Conservation (phyloP, 192 early-diverging fungal species). For the Entomortierella lignicola region DNA sequence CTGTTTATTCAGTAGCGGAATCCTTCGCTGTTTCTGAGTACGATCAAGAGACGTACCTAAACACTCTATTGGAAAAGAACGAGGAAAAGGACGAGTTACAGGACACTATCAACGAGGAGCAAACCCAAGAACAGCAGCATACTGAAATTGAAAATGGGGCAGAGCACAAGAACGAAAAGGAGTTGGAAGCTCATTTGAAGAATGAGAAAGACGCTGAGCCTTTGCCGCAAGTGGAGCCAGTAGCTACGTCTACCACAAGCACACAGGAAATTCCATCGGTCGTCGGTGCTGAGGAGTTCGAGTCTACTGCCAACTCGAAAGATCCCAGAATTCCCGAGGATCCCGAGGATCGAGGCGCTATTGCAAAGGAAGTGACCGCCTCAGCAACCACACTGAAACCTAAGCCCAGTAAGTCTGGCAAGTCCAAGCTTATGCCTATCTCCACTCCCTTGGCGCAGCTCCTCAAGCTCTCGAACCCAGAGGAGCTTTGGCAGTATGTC, state of each 20-base stretch:
- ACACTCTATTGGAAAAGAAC: constrained; percentile 7
- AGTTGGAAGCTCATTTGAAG: constrained; percentile 7
- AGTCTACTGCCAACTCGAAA: not conserved
- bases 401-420: constrained; percentile 25
- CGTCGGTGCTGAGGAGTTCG: not conserved
- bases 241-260: not conserved
- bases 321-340: not conserved
- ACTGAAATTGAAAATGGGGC: not conserved
- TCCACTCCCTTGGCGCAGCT: constrained; percentile 37
- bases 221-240: not conserved
- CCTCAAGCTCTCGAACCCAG: constrained; percentile 38
- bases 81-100: not conserved
- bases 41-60: constrained; percentile 39
- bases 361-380: not conserved
- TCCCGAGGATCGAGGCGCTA: too few relatives aligned
- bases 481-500: constrained; percentile 49
- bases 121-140: constrained; percentile 1
- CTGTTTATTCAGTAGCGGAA: constrained; percentile 15
- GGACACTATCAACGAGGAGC: not conserved
- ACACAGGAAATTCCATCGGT: constrained; percentile 3
- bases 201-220: not conserved
- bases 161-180: not conserved
- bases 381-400: constrained; percentile 14
- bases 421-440: constrained; percentile 44
- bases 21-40: constrained; percentile 20